Base-by-base conservation (phyloP, 345 rosid species). In the Geranium brycei region DNA sequence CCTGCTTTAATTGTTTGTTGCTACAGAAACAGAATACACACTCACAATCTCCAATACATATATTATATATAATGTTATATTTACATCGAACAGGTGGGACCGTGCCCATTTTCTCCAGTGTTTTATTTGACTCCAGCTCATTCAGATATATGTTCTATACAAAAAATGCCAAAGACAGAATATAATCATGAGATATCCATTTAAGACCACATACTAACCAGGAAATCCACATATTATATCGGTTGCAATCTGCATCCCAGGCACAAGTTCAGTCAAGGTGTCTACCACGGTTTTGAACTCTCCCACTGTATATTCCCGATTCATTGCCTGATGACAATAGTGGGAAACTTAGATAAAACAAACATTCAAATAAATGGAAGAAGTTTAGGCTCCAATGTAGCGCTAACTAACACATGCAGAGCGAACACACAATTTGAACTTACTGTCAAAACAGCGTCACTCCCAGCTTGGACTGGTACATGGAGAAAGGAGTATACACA, bases 151-250 rank as follows among this genome's bases (percentile, higher is more conserved):
- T 47, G 10, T 13, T 47, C 53, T 11, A 47, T 47, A 47, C 53
- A 13, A 47, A 47, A 47, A 3, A 47, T 2, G 14, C 13, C 3
- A 47, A 8, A 47, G 53, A 47, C 3, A 8, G 53, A 13, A 47
- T 6, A 47, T 8, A 47, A 47, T 7, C 14, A 47, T 2, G 13
- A 47, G 53, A 38, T 38, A 38, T 38, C 47, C 47, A 38, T 23
- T 10, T 47, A 10, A 47, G 53, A 8, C 53, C 15, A 68, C 17
- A 35, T 35, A 77, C 91, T 77, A 61, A 93, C 97, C 95, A 60
- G 99, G 99, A 71, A 93, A 93, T 70, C 99, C 97, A 64, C 95
- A 88, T 62, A 86, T 93, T 73, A 93, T 82, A 75, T 90, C 97
- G 56, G 99, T 93, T 64, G 95, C 99, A 76, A 93, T 86, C 82